These are phyloP conservation scores for Gaeumannomyces tritici DNA, from an alignment of 2,329 filamentous ascomycete genomes.

Conservation along the genomic window DNA sequence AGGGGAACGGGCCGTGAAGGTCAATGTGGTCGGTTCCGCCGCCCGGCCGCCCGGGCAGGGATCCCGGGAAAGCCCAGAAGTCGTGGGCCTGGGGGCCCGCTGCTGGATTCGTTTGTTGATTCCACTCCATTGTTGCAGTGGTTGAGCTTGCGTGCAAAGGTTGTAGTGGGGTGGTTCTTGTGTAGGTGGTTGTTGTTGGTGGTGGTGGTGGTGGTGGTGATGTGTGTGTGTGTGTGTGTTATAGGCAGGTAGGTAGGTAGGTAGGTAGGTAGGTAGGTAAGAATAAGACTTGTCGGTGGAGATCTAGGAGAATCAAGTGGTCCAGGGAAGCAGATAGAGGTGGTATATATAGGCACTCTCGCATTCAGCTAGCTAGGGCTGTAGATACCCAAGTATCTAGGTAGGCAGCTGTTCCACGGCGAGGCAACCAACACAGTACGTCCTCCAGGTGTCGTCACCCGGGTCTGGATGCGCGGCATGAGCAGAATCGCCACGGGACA, in stretches of 20 bases:
- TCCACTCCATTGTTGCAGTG: background rate
- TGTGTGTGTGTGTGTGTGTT: background rate
- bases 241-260: background rate
- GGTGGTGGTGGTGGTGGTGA: background rate
- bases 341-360: background rate
- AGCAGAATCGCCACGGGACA: background rate
- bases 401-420: background rate
- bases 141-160: background rate
- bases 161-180: background rate
- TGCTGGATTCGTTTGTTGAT: background rate
- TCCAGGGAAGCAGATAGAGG: background rate
- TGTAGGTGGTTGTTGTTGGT: background rate
- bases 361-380: too few species aligned
- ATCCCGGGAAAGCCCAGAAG: conserved; percentile 24
- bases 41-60: conserved; percentile 20
- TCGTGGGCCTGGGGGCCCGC: background rate
- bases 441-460: background rate
- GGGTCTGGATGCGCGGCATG: background rate
- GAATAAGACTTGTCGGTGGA: background rate
- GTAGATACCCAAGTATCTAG: background rate
- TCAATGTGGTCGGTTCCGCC: conserved; percentile 26
- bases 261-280: background rate
- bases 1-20: conserved; percentile 8
- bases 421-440: background rate
- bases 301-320: background rate